These are phyloP conservation scores for Hymenoscyphus albidus DNA, from an alignment of 2,329 filamentous ascomycete species.

Conservation along the genomic window DNA sequence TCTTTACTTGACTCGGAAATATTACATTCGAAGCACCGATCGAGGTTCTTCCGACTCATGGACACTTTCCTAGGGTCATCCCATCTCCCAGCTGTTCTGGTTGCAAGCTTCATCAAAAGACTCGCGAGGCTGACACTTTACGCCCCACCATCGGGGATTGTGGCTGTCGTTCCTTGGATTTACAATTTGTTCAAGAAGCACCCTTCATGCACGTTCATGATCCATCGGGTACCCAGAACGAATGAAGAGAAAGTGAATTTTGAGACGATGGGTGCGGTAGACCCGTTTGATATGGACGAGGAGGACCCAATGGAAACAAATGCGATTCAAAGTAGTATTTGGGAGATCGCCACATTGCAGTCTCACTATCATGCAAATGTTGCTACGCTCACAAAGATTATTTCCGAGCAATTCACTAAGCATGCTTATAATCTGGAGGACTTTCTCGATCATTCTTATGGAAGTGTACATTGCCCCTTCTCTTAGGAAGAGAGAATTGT, in stretches of 20 bases:
- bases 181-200: conserved; percentile 93
- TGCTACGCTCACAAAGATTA: conserved; percentile 86
- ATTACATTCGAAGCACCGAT: conserved; percentile 90
- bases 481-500: not conserved
- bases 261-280: conserved; percentile 57
- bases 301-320: conserved; percentile 77
- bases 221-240: conserved; percentile 70
- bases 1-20: conserved; percentile 82
- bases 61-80: conserved; percentile 88
- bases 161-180: conserved; percentile 84
- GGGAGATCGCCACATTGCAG: conserved; percentile 90
- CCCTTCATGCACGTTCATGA: conserved; percentile 90
- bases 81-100: conserved; percentile 84
- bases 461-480: conserved; percentile 55
- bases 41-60: conserved; percentile 85
- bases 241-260: conserved; percentile 54
- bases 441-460: conserved; percentile 92
- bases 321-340: conserved; percentile 88
- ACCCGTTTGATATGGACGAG: conserved; percentile 75
- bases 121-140: conserved; percentile 79
- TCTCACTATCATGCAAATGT: conserved; percentile 97
- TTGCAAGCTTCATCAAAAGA: conserved; percentile 96
- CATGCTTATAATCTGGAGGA: conserved; percentile 93
- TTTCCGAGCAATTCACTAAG: conserved; percentile 97
- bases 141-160: conserved; percentile 84